Percentiles rank a stretch among this genome's conserved stretches.
These are phyloP conservation scores for Glaciozyma antarctica DNA, from an alignment of 768 basidiomycete species.

Conservation along the genomic window DNA sequence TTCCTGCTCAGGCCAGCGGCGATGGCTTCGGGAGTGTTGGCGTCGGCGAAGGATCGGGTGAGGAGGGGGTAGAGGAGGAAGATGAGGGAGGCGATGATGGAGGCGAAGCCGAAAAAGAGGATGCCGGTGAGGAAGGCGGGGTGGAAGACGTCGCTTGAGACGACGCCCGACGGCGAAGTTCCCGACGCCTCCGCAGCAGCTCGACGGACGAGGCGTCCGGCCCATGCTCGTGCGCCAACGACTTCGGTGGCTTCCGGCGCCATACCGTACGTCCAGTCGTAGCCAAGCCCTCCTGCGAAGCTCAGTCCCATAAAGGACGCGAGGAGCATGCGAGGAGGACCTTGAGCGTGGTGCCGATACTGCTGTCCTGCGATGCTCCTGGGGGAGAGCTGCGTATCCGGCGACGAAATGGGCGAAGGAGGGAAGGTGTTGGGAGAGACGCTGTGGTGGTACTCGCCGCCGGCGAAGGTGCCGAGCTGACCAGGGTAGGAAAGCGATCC, in stretches of 20 bases:
- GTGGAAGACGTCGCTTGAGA: conserved; percentile 13
- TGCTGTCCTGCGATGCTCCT: not conserved
- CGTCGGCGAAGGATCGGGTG: not conserved
- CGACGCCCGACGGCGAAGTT: not conserved
- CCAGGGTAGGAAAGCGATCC: not conserved
- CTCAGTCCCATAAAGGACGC: conserved; percentile 31
- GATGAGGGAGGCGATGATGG: conserved; percentile 10
- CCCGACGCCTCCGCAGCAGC: not conserved
- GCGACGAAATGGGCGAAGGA: conserved; percentile 20
- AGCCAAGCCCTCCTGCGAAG: conserved; percentile 31
- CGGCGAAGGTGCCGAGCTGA: not conserved
- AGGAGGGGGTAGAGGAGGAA: conserved; percentile 20
- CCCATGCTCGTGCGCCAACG: conserved; percentile 12
- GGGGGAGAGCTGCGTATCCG: conserved; percentile 21
- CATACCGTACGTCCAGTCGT: conserved; percentile 22
- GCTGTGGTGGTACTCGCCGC: not conserved
- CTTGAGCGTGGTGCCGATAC: not conserved
- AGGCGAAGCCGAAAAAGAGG: conserved; percentile 24
- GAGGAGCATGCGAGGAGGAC: conserved; percentile 25
- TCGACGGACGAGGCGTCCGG: conserved; percentile 20
- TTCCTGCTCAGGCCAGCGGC: not conserved
- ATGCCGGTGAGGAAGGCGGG: conserved; percentile 29
- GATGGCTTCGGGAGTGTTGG: not conserved
- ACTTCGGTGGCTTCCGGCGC: conserved; percentile 9
- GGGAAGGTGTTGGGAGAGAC: conserved; percentile 24